phyloP scores from a whole-genome alignment of 2,329 filamentous ascomycete species.

The Neonectria faginata region DNA sequence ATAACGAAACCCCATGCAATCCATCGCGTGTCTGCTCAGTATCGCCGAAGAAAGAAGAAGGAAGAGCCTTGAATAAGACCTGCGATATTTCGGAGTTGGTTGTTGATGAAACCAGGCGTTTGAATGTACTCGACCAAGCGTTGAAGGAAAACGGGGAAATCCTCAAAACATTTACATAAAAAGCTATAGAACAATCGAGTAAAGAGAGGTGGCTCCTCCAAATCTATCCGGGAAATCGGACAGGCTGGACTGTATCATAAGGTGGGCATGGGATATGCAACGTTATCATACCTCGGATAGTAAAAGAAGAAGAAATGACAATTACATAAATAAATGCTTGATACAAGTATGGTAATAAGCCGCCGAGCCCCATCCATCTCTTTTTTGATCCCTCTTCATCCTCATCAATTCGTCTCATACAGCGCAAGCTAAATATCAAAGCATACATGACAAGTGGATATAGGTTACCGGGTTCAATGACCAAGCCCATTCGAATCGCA shows the following conservation, averaged over 20 bases:
- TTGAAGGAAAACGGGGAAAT: background rate
- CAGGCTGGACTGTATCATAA: conserved; percentile 21
- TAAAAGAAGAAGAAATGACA: conserved; percentile 21
- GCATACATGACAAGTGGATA: conserved; percentile 12
- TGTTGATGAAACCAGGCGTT: conserved; percentile 4
- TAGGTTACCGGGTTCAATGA: conserved; percentile 3
- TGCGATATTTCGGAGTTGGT: conserved; percentile 13
- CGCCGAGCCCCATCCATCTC: conserved; percentile 40
- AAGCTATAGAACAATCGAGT: conserved; percentile 8
- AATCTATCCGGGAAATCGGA: conserved; percentile 10
- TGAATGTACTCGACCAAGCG: conserved; percentile 4
- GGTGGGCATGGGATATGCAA: conserved; percentile 22
- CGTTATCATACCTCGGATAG: conserved; percentile 13
- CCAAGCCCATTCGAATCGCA: conserved; percentile 4
- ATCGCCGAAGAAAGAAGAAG: background rate
- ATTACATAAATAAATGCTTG: conserved; percentile 33
- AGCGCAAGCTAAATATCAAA: conserved; percentile 25
- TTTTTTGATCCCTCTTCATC: conserved; percentile 27
- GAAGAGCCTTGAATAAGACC: background rate
- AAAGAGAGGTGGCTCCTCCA: conserved; percentile 11
- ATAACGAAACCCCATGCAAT: conserved; percentile 1
- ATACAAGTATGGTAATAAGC: conserved; percentile 36
- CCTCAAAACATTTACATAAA: background rate
- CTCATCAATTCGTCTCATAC: conserved; percentile 27
- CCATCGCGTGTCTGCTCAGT: background rate